Base-by-base conservation (phyloP, 352 stramenopile species). In the Globisporangium irregulare region DNA sequence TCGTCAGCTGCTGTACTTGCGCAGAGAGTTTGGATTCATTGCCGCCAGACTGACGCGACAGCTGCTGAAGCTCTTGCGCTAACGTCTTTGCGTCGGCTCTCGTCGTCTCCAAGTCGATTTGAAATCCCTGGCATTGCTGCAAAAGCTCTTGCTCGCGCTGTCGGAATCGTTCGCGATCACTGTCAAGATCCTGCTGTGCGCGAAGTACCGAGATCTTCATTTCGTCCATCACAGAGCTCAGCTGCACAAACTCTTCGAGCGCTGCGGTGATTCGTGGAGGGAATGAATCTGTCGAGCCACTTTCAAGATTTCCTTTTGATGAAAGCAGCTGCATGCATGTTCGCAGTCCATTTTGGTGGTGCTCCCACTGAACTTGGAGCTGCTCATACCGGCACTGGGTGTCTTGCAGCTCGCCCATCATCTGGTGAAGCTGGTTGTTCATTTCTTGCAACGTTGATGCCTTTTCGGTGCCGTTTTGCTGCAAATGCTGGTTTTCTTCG, bases 391-490 rank as follows among this genome's bases (percentile, higher is more conserved):
- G 74, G 4, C 46, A 15, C 20, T 78, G 71, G 0, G 70, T 60
- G 3, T 80, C 68, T 1, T 82, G 72, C 4, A 87, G 73, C 34
- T 82, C 73, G 0, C 57, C 51, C 41, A 84, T 60, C 4, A 77
- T 75, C 24, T 78, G 57, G 3, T 73, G 75, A n/a, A 92, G 64
- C 58, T 89, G 69, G n/a, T 80, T 73, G 38, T 86, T 91, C 32
- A 89, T 62, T 29, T 87, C 77, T 58, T 89, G 80, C 22, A 91
- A 56, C 4, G 80, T 89, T 4, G 64, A 77, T 18, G 72, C 74
- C 66, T 88, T 87, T 25, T 84, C 74, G 0, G 69, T 80, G 3
- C 72, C 82, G 12, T 82, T 77, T 9, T 75, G 74, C 22, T 90
- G 76, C 27, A 90, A 66, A 6, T 73, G 64, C 51, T 77, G 67